Evolutionary conservation across 768 basidiomycete species (phyloP), one percentile per base, ranked within the genome.

Genomic region (Albatrellus ellisii): DNA sequence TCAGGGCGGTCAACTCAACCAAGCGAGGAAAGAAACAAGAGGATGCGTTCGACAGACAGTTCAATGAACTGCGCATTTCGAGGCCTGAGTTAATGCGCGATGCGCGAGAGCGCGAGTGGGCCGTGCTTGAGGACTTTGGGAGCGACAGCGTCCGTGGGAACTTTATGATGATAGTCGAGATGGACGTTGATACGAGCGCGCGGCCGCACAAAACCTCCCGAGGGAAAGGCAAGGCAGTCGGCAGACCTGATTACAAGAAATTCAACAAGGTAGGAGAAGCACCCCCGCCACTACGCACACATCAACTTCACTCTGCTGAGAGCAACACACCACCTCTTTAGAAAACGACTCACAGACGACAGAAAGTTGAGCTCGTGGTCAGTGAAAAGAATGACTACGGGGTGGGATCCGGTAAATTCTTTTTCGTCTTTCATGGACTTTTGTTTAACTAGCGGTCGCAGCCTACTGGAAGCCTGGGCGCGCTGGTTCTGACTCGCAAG

Each of bases 41-140:
- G 52, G 77, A 82, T 51, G 64, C 66, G 0, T 80, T 80, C 44
- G 82, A 85, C 56, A 69, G 78, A 18, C 81, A 85, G 41, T 85
- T 85, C 49, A 82, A 82, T 51, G 72, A 74, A 27, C 62, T 85
- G 39, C 77, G 71, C 49, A 77, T 85, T 36, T 66, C 75, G 6
- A 77, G 72, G 48, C 75, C 79, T 2, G 70, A 72, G 35, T 46
- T 73, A 37, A 60, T 58, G 34, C 59, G 50, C 1, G 63, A 64
- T 14, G 69, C 70, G 20, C 62, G 56, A 17, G 70, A 72, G 33
- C 60, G 66, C 21, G 65, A 70, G 26, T 79, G 76, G 76, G 67
- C 62, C 2, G 52, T 74, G 15, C 53, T 81, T 20, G 77, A 69
- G 18, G 75, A 76, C 41, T 79, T 82, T 55, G 76, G 72, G 17